phyloP scores from a whole-genome alignment of 1,284 basidiomycete genomes.

The Pisolithus thermaeus region DNA sequence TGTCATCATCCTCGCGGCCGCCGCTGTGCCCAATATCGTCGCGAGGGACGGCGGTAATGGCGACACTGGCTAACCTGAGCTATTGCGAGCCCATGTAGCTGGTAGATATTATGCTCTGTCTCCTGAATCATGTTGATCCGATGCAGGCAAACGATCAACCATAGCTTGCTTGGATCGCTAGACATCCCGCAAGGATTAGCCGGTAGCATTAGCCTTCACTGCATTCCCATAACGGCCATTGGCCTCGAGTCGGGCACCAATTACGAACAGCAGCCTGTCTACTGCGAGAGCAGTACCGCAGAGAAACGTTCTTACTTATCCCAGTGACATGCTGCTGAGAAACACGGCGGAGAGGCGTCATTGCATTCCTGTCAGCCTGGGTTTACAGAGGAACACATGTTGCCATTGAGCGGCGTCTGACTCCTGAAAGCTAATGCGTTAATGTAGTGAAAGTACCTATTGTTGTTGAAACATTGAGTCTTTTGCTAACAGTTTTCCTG shows the following conservation, averaged over 20 bases:
- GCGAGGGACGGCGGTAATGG: background rate
- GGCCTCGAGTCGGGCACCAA: constrained; percentile 4
- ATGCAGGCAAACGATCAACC: background rate
- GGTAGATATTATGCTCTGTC: background rate
- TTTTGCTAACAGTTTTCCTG: too few species aligned
- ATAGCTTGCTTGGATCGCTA: background rate
- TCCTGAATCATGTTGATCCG: background rate
- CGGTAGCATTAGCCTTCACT: constrained; percentile 1
- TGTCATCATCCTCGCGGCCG: background rate
- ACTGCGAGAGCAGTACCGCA: constrained; percentile 6
- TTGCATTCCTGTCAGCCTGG: constrained; percentile 1
- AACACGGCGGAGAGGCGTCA: background rate
- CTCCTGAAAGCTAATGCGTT: too few species aligned
- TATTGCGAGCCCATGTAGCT: constrained; percentile 4
- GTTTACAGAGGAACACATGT: background rate
- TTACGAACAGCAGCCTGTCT: constrained; percentile 6
- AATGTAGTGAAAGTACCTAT: too few species aligned
- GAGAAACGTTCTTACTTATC: background rate
- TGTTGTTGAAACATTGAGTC: too few species aligned
- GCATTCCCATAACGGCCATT: constrained; percentile 4
- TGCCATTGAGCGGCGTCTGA: too few species aligned
- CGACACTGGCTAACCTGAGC: constrained; percentile 1
- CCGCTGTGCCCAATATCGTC: background rate
- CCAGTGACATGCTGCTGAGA: background rate
- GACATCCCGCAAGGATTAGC: background rate